Base-by-base conservation (phyloP, 768 basidiomycete genomes). In the Lentinula edodes region DNA sequence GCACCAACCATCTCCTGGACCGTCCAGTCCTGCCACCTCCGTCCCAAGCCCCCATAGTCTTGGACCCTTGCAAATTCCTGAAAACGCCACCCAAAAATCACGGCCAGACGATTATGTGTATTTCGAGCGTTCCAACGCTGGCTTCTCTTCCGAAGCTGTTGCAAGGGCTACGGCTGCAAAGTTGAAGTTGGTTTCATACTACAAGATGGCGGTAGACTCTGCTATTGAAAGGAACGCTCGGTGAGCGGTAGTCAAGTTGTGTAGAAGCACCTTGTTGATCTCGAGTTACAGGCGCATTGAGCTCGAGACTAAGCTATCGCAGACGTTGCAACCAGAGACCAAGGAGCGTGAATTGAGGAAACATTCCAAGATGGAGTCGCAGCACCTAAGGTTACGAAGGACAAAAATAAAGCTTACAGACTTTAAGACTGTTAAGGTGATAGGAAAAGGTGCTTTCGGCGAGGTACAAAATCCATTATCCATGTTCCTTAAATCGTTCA, bases 371-470 rank as follows among this genome's bases (percentile, higher is more conserved):
- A 86, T 87, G 61, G 94, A 96, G 75, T 88, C 87, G 13, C 91
- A 91, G 60, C 94, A 93, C 78, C 79, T 99, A 42, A 87, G 96
- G n/a, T 78, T 99, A 62, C 83, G 91, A 63, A 83, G 96, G 66
- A 98, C 96, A 39, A 93, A 95, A 74, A 90, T 99, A 69, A 94
- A 93, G 48, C 77, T 98, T 58, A 79, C 89, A 41, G 93, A 98
- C 77, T 99, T 99, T 82, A 80, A 86, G 65, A 98, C 96, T 2
- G 89, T 99, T 69, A 98, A 99, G 74, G 95, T 98, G 64, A 99
- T 98, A 70, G 96, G 96, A 32, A 97, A 97, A 79, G 96, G 96
- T 65, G 96, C 96, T 10, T 98, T 98, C 69, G 96, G 96, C 70
- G 96, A 98, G 82, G 94, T 93, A 41, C 50, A 15, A 48, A 18